Evolutionary conservation across 2,329 filamentous ascomycete genomes (phyloP).

Genomic region (Juglanconis sp.): DNA sequence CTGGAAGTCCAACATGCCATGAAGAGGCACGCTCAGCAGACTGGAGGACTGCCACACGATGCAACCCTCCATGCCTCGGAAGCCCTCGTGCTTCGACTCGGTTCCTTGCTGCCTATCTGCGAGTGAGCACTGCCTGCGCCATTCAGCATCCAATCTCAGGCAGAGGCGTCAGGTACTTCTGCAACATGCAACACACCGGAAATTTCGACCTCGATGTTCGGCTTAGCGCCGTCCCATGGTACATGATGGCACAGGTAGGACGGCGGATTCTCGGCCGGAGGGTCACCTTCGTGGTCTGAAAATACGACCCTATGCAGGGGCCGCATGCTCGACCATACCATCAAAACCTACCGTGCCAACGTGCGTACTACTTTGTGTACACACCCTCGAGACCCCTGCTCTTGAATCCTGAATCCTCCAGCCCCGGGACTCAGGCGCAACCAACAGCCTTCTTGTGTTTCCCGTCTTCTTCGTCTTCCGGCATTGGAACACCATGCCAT

Average conservation of each 20-base stretch:
- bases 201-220: neutral
- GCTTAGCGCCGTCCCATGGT: neutral
- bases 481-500: neutral
- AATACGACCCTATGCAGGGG: neutral
- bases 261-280: neutral
- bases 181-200: neutral
- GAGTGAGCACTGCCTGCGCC: neutral
- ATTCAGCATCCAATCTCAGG: no score
- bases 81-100: no score
- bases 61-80: no score
- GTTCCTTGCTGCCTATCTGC: neutral
- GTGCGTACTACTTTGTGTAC: no score
- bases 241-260: neutral
- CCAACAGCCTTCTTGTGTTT: neutral
- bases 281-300: neutral
- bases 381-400: neutral
- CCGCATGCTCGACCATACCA: neutral
- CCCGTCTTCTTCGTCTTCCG: neutral
- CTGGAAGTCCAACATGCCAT: neutral
- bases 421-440: no score
- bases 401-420: neutral
- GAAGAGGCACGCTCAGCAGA: neutral
- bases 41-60: no score
- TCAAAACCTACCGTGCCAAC: no score
- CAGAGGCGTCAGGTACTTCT: neutral